Conservation (phyloP, 78 protist genomes). For the Dictyostelium firmibasis region DNA sequence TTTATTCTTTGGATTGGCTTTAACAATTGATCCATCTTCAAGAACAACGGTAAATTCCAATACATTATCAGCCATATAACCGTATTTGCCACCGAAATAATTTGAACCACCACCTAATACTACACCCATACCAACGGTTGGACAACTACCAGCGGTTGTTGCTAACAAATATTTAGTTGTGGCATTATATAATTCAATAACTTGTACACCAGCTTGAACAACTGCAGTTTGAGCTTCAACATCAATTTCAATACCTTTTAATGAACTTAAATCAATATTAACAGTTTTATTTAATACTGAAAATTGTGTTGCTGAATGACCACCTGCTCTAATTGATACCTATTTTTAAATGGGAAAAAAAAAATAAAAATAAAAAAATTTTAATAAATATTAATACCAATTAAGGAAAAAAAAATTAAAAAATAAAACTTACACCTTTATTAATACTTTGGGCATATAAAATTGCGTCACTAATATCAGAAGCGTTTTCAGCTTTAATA, state of each 20-base stretch:
- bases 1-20: not conserved
- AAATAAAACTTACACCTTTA: not conserved
- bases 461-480: not conserved
- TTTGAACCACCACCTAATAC: constrained; percentile 42
- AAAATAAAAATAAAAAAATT: not conserved
- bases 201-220: not conserved
- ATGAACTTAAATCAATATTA: constrained; percentile 14
- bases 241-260: constrained; percentile 4
- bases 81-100: constrained; percentile 3
- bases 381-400: not conserved
- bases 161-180: not conserved
- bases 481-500: not conserved
- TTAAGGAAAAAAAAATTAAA: not conserved
- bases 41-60: constrained; percentile 7
- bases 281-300: constrained; percentile 3
- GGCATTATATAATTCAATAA: not conserved
- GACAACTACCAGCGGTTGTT: constrained; percentile 56
- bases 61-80: constrained; percentile 17
- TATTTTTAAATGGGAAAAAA: not conserved
- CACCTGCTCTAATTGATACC: constrained; percentile 33
- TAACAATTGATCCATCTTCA: not conserved
- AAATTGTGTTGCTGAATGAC: constrained; percentile 29
- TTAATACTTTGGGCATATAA: not conserved
- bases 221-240: not conserved
- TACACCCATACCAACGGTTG: constrained; percentile 31